Evolutionary conservation across 164 flowering plant genomes (phyloP).

Genomic region (Hamamelis virginiana): DNA sequence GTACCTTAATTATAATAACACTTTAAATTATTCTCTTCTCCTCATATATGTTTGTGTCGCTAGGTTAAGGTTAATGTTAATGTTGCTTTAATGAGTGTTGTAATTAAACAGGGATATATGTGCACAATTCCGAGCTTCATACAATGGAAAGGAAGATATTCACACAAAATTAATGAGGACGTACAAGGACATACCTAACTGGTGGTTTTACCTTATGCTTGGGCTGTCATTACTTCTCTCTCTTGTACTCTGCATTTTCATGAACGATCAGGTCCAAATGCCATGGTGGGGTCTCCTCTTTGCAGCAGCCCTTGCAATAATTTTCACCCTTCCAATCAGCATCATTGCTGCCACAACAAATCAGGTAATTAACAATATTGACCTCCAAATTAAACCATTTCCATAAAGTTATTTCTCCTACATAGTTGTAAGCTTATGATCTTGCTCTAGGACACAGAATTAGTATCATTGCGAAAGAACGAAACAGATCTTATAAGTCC

Average conservation of each 20-base stretch:
- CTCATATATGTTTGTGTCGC: neutral
- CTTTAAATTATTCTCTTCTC: no score
- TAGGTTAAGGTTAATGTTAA: no score
- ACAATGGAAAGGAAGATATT: constrained; percentile 45
- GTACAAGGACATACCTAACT: constrained; percentile 59
- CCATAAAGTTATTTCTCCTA: neutral
- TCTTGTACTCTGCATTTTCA: constrained; percentile 15
- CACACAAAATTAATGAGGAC: constrained; percentile 78
- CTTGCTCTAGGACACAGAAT: neutral
- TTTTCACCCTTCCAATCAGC: constrained; percentile 19
- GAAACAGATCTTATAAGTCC: neutral
- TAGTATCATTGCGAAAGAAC: neutral
- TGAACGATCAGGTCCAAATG: constrained; percentile 18
- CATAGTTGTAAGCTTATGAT: neutral
- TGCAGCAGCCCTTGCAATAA: constrained; percentile 7
- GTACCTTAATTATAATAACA: no score
- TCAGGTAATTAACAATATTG: constrained; percentile 11
- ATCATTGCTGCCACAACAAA: constrained; percentile 21
- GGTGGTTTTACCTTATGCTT: constrained; percentile 70
- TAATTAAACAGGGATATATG: constrained; percentile 28
- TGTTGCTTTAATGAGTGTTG: neutral
- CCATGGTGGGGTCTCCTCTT: constrained; percentile 18
- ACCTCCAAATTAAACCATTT: neutral
- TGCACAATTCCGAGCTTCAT: constrained; percentile 26
- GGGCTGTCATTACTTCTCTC: constrained; percentile 25